Evolutionary conservation across 257 asterid species (phyloP), one percentile per base, ranked within the genome.

Genomic region (Solanum dulcamara): DNA sequence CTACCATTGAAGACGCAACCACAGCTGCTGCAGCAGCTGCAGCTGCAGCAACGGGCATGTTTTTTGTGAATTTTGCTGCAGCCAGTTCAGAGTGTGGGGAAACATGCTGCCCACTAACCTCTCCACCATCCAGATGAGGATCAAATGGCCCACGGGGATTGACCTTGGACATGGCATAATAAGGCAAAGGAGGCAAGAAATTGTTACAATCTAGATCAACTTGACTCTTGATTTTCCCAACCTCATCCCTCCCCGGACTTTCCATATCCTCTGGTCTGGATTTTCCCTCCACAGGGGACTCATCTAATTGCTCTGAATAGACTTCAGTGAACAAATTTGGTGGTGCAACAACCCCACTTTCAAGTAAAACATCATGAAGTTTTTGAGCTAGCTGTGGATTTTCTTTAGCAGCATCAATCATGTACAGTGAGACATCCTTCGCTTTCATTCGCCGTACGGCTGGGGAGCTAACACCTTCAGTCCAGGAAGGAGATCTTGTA

Each of bases 291-390:
- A 48, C 28, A 28, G 83, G 17, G 64, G 86, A 86, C 60, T 81
- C 84, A 80, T 88, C 90, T 75, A 93, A 67, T 88, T 90, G 90
- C 74, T 93, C 93, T 4, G 93, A 81, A 86, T 90, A 93, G 86
- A 91, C 87, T 91, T 94, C 98, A 55, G 94, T 84, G 91, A 96
- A 96, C 91, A 94, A 86, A 90, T 93, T 86, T 35, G 98, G 97
- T 64, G 99, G 98, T 62, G 99, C 98, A 80, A 96, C 98, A 35
- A 96, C 98, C 14, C 99, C 99, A 86, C 99, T 96, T 91, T 96
- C 99, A 33, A 92, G 92, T 18, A 96, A 93, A 84, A 92, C 99
- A 66, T 96, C 97, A 68, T 95, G 99, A 86, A 96, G 97, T 89
- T 94, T 96, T 89, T 96, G 99, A 84, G 96, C 98, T 88, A 96